A percentile compares a stretch with the other conserved stretches of the same genome.
phyloP scores from a whole-genome alignment of 352 stramenopile species.

The Globisporangium heterothallicum region DNA sequence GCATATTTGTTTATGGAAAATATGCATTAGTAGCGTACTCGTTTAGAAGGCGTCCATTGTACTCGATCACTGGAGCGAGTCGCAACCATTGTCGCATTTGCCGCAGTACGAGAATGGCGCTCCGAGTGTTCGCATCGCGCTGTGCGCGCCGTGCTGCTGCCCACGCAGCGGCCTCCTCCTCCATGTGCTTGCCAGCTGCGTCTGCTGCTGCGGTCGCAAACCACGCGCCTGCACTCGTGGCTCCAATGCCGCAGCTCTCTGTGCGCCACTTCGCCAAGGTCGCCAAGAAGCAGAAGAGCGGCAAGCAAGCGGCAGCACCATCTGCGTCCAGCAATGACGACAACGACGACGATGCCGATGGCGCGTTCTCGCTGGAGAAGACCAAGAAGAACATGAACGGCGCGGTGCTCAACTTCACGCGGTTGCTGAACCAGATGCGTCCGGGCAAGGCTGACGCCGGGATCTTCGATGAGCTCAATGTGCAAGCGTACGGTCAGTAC shows the following conservation, averaged over 20 bases:
- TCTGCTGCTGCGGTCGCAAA: conserved; percentile 5
- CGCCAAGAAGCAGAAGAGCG: conserved; percentile 50
- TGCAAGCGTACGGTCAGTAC: conserved; percentile 78
- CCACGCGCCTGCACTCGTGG: conserved; percentile 6
- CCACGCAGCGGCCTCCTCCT: conserved; percentile 5
- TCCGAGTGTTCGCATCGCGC: conserved; percentile 23
- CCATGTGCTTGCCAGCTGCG: conserved; percentile 1
- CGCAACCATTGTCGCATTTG: conserved; percentile 11
- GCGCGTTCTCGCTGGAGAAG: conserved; percentile 37
- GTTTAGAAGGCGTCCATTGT: no score
- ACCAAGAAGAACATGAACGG: conserved; percentile 80
- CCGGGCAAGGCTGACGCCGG: conserved; percentile 71
- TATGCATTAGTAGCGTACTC: no score
- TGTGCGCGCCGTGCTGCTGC: conserved; percentile 13
- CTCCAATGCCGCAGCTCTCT: background rate
- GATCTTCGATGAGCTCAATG: conserved; percentile 77
- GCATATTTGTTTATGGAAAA: no score
- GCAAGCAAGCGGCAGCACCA: conserved; percentile 19
- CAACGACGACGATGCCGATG: conserved; percentile 6
- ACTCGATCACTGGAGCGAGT: no score
- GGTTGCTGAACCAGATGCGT: conserved; percentile 68
- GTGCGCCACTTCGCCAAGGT: conserved; percentile 61
- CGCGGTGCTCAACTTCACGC: conserved; percentile 72
- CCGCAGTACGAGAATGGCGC: conserved; percentile 19
- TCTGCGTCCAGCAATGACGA: conserved; percentile 3